Base-by-base conservation (phyloP, 306 rosid species). In the Fagus crenata region DNA sequence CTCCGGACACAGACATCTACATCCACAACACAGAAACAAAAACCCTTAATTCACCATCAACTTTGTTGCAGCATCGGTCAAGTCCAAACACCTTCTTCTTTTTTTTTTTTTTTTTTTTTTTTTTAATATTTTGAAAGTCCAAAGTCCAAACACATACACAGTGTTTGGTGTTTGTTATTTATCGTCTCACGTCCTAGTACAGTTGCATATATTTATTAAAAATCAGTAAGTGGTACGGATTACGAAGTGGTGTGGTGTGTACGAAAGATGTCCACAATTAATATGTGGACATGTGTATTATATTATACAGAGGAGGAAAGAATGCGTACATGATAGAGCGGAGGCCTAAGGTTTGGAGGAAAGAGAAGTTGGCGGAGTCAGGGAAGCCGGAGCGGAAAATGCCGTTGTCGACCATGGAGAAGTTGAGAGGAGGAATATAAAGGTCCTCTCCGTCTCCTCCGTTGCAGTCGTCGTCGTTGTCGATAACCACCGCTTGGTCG, bases 311-410 rank as follows among this genome's bases (percentile, higher is more conserved):
- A 46, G 51, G 14, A 46, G 51, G 11, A 40, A 28, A 39, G 36
- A 28, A 32, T 15, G 73, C 85, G 46, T 79, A 96, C 99, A 96
- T 89, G 83, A 96, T 87, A 64, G 99, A 93, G 71, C 98, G 96
- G 51, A 96, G 97, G 78, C 90, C 88, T 65, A 96, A 89, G 75
- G 92, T 86, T 67, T 93, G 90, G 36, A 96, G 89, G 87, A 96
- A 96, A 59, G 91, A 73, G 85, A 96, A 93, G 94, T 96, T 93
- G 75, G 88, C 83, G 8, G 92, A 88, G 54, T 88, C 88, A 17
- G 99, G 99, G 82, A 96, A 96, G 40, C 99, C 99, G 37, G 98
- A 96, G 73, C 99, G 85, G 85, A 92, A 96, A 89, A 96, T 87
- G 97, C 98, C 98, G 32, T 86, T 86, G 75, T 96, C 99, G 49